Conservation (phyloP, 345 rosid genomes). For the Viola odorata region DNA sequence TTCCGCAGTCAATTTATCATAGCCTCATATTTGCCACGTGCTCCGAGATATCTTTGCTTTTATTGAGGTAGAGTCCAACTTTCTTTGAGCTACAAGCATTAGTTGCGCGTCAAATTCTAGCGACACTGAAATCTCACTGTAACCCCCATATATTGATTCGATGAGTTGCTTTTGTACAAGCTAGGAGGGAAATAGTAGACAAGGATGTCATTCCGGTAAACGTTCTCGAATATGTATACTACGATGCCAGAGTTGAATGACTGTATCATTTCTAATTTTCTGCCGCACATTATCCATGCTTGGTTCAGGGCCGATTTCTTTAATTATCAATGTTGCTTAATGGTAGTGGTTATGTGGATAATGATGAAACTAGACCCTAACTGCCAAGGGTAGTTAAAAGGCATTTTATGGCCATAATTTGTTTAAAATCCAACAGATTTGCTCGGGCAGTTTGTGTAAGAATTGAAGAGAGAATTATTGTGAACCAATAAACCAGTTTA, state of each 20-base stretch:
- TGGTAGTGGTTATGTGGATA: not conserved
- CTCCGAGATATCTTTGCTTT: constrained; percentile 1
- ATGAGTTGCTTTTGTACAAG: not conserved
- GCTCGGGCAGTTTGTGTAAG: constrained; percentile 10
- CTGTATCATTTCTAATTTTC: not conserved
- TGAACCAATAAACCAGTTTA: constrained; percentile 10
- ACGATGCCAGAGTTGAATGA: no score
- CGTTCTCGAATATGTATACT: not conserved
- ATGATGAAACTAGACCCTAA: not conserved
- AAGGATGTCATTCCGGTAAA: not conserved
- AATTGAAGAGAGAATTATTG: not conserved
- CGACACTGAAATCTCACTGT: no score
- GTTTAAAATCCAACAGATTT: constrained; percentile 14
- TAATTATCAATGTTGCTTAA: not conserved
- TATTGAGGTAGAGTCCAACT: not conserved
- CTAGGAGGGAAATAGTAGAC: not conserved
- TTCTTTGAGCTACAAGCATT: not conserved
- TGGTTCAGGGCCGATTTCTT: no score
- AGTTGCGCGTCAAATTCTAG: not conserved
- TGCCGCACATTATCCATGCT: no score
- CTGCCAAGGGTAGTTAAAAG: not conserved
- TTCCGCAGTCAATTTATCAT: not conserved
- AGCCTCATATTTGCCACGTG: not conserved
- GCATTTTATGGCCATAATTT: not conserved
- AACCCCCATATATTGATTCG: no score